A percentile compares a stretch with the other conserved stretches of the same genome.
Conservation (phyloP, 2,329 filamentous ascomycete species). For the Penicillium sp. region DNA sequence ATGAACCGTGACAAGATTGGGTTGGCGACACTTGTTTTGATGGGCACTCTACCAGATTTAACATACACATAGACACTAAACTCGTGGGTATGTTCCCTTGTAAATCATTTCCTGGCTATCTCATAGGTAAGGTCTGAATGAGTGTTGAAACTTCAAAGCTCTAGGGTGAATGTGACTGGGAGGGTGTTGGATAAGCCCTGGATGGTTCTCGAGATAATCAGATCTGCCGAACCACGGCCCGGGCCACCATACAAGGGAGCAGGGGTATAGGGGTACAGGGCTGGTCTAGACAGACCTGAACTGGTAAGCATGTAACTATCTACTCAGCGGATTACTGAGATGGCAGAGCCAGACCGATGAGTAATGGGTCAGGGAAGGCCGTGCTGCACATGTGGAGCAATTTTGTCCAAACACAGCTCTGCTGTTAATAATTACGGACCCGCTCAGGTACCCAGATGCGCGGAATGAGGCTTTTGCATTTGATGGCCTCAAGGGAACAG, state of each 20-base stretch:
- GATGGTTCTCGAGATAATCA: background rate
- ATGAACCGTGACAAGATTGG: background rate
- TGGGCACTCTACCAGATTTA: background rate
- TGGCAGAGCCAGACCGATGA: constrained; percentile 3
- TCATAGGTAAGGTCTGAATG: background rate
- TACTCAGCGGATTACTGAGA: constrained; percentile 2
- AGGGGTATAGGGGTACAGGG: background rate
- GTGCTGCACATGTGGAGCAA: constrained; percentile 3
- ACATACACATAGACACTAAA: background rate
- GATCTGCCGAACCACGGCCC: background rate
- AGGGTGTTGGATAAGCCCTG: background rate
- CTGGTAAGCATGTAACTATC: background rate
- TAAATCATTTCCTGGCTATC: background rate
- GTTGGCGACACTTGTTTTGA: background rate
- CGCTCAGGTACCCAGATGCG: constrained; percentile 2
- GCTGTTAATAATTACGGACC: constrained; percentile 25
- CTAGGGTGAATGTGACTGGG: background rate
- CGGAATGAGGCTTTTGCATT: background rate
- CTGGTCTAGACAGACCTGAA: background rate
- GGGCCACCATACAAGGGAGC: background rate
- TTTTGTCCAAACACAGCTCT: constrained; percentile 19
- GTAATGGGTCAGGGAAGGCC: constrained; percentile 11
- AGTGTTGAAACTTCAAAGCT: background rate
- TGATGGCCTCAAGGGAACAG: background rate
- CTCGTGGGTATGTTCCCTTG: background rate